A percentile compares a stretch with the other conserved stretches of the same genome.
Evolutionary conservation across 768 basidiomycete genomes (phyloP).

Genomic region (Naganishia kalamii): DNA sequence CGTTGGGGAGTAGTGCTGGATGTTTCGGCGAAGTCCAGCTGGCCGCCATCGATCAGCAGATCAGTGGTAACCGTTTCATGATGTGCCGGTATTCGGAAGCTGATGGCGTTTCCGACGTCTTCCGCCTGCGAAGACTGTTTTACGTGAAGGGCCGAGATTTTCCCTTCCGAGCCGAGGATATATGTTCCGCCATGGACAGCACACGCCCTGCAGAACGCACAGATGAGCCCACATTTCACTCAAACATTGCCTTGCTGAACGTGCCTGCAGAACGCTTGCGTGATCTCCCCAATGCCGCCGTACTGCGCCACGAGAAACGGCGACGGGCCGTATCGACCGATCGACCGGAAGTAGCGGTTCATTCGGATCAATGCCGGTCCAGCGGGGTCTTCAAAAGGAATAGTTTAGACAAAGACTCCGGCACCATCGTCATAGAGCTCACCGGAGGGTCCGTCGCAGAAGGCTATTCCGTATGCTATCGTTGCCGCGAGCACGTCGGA

Average conservation of each 20-base stretch:
- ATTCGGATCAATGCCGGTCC: conserved; percentile 63
- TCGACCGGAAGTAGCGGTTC: conserved; percentile 65
- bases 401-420: background rate
- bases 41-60: background rate
- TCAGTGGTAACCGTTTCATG: conserved; percentile 8
- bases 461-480: conserved; percentile 72
- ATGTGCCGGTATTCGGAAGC: conserved; percentile 27
- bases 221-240: no score
- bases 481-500: conserved; percentile 56
- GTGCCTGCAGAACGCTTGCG: conserved; percentile 72
- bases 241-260: no score
- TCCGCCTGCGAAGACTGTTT: background rate
- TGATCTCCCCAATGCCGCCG: conserved; percentile 83
- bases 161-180: conserved; percentile 46
- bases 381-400: conserved; percentile 56
- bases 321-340: conserved; percentile 77
- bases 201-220: conserved; percentile 52
- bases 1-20: background rate
- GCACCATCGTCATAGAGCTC: conserved; percentile 26
- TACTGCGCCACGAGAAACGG: conserved; percentile 93
- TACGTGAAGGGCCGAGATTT: conserved; percentile 23
- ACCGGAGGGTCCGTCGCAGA: conserved; percentile 61
- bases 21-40: background rate
- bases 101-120: conserved; percentile 19
- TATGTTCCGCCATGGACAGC: conserved; percentile 61